Evolutionary conservation across 805 yeast species (phyloP).

Genomic region (Clavispora fructus): DNA sequence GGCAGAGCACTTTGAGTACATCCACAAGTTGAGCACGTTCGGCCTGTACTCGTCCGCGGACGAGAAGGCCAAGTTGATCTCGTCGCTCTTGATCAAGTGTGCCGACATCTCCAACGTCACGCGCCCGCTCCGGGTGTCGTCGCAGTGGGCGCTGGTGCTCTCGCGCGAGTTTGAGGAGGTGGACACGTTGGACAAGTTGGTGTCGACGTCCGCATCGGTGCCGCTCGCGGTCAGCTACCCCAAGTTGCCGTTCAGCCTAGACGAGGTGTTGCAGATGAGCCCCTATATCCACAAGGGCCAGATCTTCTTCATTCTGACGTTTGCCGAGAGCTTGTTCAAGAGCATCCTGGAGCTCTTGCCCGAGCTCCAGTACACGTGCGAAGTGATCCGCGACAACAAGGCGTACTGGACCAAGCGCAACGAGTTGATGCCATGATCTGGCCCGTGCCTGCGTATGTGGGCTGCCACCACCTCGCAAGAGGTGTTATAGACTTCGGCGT

Average conservation of each 20-base stretch:
- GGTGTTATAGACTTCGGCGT: not conserved
- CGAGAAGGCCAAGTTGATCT: slow-evolving; percentile 40
- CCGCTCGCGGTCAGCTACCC: slow-evolving; percentile 18
- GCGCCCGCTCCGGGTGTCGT: slow-evolving; percentile 66
- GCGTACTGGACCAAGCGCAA: slow-evolving; percentile 44
- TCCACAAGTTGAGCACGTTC: slow-evolving; percentile 42
- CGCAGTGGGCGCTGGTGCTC: slow-evolving; percentile 83
- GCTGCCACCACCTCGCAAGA: too few relatives aligned
- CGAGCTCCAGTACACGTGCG: slow-evolving; percentile 50
- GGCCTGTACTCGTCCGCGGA: slow-evolving; percentile 17
- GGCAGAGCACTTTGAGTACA: slow-evolving; percentile 79
- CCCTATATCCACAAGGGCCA: slow-evolving; percentile 66
- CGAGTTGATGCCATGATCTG: not conserved
- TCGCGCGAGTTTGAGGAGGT: slow-evolving; percentile 74
- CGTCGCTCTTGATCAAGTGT: slow-evolving; percentile 76
- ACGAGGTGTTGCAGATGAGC: slow-evolving; percentile 40
- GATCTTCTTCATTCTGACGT: slow-evolving; percentile 73
- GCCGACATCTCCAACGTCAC: slow-evolving; percentile 95
- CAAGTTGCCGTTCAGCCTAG: slow-evolving; percentile 35
- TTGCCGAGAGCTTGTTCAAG: slow-evolving; percentile 72
- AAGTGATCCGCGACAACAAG: slow-evolving; percentile 49
- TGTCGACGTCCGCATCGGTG: slow-evolving; percentile 8
- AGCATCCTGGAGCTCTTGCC: slow-evolving; percentile 61
- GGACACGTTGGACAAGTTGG: slow-evolving; percentile 41
- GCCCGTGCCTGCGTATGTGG: not conserved